Conservation (phyloP, 2,329 filamentous ascomycete species). For the Penicillium sp. region DNA sequence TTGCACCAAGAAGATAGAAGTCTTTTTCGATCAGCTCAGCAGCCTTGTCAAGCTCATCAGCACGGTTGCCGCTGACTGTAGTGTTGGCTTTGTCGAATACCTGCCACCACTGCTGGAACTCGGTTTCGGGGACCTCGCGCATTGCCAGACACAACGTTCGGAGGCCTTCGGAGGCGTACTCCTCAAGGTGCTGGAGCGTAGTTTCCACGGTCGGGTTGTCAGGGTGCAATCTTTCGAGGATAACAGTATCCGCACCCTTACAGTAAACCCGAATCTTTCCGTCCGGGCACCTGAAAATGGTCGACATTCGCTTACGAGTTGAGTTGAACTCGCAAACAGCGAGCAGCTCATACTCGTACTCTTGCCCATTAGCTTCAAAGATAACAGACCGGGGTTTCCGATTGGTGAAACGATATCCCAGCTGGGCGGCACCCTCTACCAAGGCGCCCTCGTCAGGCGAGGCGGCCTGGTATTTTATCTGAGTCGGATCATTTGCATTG, state of each 20-base stretch:
- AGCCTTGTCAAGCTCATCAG: conserved; percentile 94
- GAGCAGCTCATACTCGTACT: conserved; percentile 82
- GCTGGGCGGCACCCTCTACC: conserved; percentile 79
- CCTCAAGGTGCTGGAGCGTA: conserved; percentile 94
- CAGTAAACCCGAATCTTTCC: conserved; percentile 91
- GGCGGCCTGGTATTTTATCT: conserved; percentile 96
- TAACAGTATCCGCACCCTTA: conserved; percentile 97
- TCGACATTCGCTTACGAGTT: conserved; percentile 94
- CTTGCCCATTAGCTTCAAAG: conserved; percentile 69
- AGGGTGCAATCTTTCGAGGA: conserved; percentile 80
- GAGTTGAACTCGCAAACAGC: conserved; percentile 99
- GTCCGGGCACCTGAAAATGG: conserved; percentile 93
- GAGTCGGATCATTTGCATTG: conserved; percentile 69
- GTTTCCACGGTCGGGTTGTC: conserved; percentile 83
- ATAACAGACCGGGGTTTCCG: conserved; percentile 86
- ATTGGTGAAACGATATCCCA: conserved; percentile 88
- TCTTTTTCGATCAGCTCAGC: conserved; percentile 93
- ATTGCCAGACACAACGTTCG: conserved; percentile 92
- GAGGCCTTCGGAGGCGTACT: conserved; percentile 94
- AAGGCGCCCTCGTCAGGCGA: conserved; percentile 97
- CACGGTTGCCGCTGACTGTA: conserved; percentile 86
- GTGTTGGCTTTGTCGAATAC: conserved; percentile 86
- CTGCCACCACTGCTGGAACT: conserved; percentile 82
- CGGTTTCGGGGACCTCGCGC: conserved; percentile 85
- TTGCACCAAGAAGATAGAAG: conserved; percentile 86